Evolutionary conservation across 345 rosid genomes (phyloP).

Genomic region (Ricinus communis): DNA sequence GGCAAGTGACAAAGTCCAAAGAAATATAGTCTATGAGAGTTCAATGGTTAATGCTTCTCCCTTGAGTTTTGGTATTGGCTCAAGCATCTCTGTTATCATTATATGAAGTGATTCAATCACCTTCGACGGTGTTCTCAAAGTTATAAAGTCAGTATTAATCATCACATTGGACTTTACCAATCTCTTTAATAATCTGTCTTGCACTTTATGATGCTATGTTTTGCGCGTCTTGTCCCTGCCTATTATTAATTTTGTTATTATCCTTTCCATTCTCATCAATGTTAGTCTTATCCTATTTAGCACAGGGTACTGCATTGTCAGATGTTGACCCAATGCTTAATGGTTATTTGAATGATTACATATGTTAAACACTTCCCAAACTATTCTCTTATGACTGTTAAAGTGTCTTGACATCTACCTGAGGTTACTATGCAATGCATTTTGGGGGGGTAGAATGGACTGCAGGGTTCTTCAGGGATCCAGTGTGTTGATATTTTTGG

Average conservation of each 20-base stretch:
- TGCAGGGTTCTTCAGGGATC: neutral
- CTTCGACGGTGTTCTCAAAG: neutral
- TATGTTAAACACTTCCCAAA: neutral
- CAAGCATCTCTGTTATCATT: no score
- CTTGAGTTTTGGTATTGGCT: no score
- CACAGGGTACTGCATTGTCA: neutral
- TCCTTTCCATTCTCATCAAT: neutral
- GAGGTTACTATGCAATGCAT: neutral
- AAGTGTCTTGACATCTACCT: slow-evolving; percentile 2
- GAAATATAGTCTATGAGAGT: no score
- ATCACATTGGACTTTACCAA: neutral
- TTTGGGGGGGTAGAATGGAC: neutral
- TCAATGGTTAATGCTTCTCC: no score
- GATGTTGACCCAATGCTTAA: neutral
- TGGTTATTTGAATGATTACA: neutral
- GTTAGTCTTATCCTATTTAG: neutral
- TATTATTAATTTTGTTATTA: neutral
- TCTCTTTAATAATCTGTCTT: neutral
- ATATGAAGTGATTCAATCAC: no score
- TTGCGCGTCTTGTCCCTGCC: neutral
- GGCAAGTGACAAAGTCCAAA: no score
- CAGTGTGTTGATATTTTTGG: slow-evolving; percentile 2
- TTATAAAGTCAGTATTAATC: neutral
- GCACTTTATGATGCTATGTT: neutral
- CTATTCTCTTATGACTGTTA: neutral